Conservation (phyloP, 176 grass and related monocot genomes). For the Thinopyrum elongatum region DNA sequence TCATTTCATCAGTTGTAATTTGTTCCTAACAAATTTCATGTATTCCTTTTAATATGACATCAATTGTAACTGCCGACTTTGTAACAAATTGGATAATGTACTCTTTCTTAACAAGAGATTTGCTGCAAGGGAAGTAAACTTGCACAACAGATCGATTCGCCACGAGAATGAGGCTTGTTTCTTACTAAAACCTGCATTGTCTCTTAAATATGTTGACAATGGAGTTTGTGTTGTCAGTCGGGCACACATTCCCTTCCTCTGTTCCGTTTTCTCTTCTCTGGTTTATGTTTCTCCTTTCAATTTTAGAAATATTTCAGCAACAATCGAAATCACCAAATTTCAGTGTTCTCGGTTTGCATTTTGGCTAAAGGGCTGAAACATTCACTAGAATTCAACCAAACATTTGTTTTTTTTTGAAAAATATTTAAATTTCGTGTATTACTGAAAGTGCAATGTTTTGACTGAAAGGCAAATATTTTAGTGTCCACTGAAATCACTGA, state of each 20-base stretch:
- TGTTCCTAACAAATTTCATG: neutral
- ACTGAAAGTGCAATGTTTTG: no score
- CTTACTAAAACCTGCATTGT: neutral
- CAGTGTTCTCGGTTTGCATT: no score
- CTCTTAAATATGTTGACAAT: neutral
- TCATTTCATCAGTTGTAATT: neutral
- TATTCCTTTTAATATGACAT: neutral
- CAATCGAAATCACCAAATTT: no score
- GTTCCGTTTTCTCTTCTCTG: neutral
- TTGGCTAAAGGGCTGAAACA: no score
- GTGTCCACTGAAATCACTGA: no score
- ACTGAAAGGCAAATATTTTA: no score
- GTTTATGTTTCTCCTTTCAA: no score
- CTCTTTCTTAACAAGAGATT: neutral
- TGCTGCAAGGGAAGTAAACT: neutral
- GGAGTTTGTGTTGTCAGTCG: neutral
- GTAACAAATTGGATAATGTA: neutral
- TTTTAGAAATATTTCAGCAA: no score
- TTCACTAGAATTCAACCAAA: no score
- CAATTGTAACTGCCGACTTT: neutral
- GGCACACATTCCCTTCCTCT: slow-evolving; percentile 10
- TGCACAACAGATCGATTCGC: no score
- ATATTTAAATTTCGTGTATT: no score
- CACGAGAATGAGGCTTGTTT: neutral
- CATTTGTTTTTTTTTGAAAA: no score